Conservation (phyloP, 306 rosid genomes). For the Castanopsis chinensis region DNA sequence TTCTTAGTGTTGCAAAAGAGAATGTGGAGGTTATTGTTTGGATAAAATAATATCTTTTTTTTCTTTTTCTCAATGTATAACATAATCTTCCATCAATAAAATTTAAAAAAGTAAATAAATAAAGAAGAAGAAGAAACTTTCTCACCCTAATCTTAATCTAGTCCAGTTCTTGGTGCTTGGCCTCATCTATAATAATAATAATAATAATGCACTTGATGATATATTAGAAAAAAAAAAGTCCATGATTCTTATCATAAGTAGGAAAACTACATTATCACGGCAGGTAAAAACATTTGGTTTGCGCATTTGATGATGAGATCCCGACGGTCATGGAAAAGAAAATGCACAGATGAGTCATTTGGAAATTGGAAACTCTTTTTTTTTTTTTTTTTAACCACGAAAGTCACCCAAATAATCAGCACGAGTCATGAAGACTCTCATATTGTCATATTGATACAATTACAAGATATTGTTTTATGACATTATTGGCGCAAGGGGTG, state of each 20-base stretch:
- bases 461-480: not conserved
- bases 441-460: no score
- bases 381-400: not conserved
- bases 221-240: not conserved
- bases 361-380: not conserved
- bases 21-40: no score
- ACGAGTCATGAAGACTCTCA: not conserved
- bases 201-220: no score
- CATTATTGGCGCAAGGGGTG: not conserved
- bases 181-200: no score
- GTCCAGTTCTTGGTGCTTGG: no score
- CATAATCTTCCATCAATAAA: no score
- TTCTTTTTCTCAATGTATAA: no score
- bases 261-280: not conserved
- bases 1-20: no score
- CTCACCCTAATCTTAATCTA: no score
- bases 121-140: no score
- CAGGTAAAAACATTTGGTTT: not conserved
- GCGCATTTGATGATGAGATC: not conserved
- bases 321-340: not conserved
- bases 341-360: not conserved
- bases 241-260: not conserved
- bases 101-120: no score
- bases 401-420: not conserved
- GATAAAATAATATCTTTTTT: no score